A percentile compares a stretch with the other conserved stretches of the same genome.
Evolutionary conservation across 768 basidiomycete species (phyloP).

Genomic region (Suillus spraguei): DNA sequence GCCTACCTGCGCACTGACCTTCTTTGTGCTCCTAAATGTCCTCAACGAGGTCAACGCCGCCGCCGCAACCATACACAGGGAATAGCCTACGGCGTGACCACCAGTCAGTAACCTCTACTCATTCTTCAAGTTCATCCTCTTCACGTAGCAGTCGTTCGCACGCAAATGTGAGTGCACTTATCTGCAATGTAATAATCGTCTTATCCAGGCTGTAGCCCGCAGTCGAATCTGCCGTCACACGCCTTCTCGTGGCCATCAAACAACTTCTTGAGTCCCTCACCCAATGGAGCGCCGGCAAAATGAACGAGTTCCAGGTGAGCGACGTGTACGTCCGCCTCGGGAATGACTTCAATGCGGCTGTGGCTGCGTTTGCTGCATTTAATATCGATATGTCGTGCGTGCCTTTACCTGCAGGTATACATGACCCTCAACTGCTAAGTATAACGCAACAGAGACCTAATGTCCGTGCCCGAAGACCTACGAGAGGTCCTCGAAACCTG

Average conservation of each 20-base stretch:
- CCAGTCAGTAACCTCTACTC: constrained; percentile 51
- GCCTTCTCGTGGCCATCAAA: constrained; percentile 92
- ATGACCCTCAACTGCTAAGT: constrained; percentile 14
- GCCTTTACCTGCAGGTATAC: constrained; percentile 16
- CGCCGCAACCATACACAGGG: constrained; percentile 25
- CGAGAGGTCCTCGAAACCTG: constrained; percentile 88
- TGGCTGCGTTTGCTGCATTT: constrained; percentile 82
- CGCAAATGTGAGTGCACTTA: constrained; percentile 28
- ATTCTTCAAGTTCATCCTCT: constrained; percentile 37
- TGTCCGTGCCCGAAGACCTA: constrained; percentile 86
- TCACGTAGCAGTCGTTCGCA: constrained; percentile 23
- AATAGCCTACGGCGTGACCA: constrained; percentile 56
- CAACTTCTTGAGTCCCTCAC: constrained; percentile 90
- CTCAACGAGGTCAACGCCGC: constrained; percentile 21
- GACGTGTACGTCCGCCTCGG: constrained; percentile 96
- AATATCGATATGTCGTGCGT: constrained; percentile 92
- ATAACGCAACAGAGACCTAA: constrained; percentile 67
- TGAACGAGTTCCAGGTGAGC: constrained; percentile 83
- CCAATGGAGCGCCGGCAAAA: constrained; percentile 74
- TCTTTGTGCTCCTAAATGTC: constrained; percentile 21
- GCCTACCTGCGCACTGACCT: background rate
- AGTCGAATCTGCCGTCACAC: constrained; percentile 90
- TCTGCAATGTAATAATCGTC: constrained; percentile 13
- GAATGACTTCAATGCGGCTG: constrained; percentile 95
- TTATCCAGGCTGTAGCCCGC: constrained; percentile 52